These are phyloP conservation scores for Albugo candida DNA, from an alignment of 352 stramenopile genomes.

Conservation along the genomic window DNA sequence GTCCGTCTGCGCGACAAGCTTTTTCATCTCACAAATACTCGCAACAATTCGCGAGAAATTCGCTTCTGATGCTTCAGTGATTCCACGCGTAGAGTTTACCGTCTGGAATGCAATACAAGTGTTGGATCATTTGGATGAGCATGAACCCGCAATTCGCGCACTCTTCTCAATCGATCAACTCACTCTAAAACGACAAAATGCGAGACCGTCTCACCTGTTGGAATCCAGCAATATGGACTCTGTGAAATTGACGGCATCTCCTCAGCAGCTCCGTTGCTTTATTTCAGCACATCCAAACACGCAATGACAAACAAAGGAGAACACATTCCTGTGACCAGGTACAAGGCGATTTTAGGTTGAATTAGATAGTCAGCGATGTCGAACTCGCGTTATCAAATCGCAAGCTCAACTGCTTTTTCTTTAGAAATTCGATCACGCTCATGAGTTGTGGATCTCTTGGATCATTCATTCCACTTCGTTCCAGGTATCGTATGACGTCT, in stretches of 20 bases:
- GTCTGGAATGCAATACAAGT: conserved; percentile 55
- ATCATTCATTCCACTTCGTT: conserved; percentile 46
- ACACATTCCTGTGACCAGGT: too few relatives aligned
- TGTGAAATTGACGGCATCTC: neutral
- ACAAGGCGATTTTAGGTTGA: too few relatives aligned
- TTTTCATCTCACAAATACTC: conserved; percentile 39
- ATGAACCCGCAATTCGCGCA: conserved; percentile 35
- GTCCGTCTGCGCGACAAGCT: conserved; percentile 34
- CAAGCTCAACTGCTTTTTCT: conserved; percentile 77
- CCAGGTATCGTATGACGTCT: conserved; percentile 70
- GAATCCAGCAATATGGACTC: neutral
- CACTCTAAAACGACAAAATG: conserved; percentile 10
- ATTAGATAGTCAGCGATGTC: conserved; percentile 64
- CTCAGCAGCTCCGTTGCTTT: too few relatives aligned
- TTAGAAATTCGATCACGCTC: conserved; percentile 67
- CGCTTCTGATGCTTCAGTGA: conserved; percentile 13
- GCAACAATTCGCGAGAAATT: conserved; percentile 22
- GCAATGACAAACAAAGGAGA: too few relatives aligned
- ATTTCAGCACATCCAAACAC: too few relatives aligned
- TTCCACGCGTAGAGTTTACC: conserved; percentile 48
- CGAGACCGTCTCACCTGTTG: conserved; percentile 8
- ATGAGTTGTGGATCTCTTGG: conserved; percentile 45
- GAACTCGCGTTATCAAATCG: conserved; percentile 75
- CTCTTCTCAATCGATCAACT: conserved; percentile 78
- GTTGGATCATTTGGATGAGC: conserved; percentile 54